These are phyloP conservation scores for Scorias spongiosa DNA, from an alignment of 2,329 filamentous ascomycete species.

Conservation along the genomic window DNA sequence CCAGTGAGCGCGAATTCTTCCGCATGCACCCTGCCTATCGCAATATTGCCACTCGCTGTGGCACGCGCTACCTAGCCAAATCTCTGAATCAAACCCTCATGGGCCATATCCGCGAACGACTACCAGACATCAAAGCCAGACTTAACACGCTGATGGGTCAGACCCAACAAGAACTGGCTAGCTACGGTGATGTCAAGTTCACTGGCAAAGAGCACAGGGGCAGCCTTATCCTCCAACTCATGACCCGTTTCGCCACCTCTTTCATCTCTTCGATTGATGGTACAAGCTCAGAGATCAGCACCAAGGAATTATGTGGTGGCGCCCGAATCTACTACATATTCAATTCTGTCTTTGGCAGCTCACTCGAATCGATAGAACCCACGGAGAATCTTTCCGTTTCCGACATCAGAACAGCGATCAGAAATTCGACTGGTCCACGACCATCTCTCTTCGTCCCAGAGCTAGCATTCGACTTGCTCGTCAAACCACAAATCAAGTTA, in stretches of 20 bases:
- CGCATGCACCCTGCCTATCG: slow-evolving; percentile 91
- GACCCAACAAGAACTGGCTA: slow-evolving; percentile 93
- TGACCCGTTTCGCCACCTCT: slow-evolving; percentile 94
- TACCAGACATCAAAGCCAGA: slow-evolving; percentile 95
- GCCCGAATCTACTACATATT: slow-evolving; percentile 98
- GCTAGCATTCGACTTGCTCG: slow-evolving; percentile 89
- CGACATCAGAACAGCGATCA: slow-evolving; percentile 92
- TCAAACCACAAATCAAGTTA: slow-evolving; percentile 97
- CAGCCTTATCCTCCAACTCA: slow-evolving; percentile 85
- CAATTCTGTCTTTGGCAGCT: slow-evolving; percentile 96
- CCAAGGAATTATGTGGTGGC: slow-evolving; percentile 89
- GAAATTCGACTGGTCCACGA: slow-evolving; percentile 90
- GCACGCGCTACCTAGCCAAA: slow-evolving; percentile 87
- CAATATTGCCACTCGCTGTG: slow-evolving; percentile 86
- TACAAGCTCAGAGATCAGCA: slow-evolving; percentile 96
- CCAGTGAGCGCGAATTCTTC: slow-evolving; percentile 88
- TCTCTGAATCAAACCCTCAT: slow-evolving; percentile 91
- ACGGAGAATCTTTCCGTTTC: slow-evolving; percentile 87
- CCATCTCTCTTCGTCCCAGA: slow-evolving; percentile 95
- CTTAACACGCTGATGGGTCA: slow-evolving; percentile 99
- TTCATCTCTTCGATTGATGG: slow-evolving; percentile 98
- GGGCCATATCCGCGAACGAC: slow-evolving; percentile 84
- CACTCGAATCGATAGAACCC: slow-evolving; percentile 87
- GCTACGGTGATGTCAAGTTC: slow-evolving; percentile 95
- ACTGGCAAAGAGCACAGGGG: slow-evolving; percentile 93